Evolutionary conservation across 805 yeast species (phyloP), one percentile per base, ranked within the genome.

Genomic region (Metschnikowia cerradonensis): DNA sequence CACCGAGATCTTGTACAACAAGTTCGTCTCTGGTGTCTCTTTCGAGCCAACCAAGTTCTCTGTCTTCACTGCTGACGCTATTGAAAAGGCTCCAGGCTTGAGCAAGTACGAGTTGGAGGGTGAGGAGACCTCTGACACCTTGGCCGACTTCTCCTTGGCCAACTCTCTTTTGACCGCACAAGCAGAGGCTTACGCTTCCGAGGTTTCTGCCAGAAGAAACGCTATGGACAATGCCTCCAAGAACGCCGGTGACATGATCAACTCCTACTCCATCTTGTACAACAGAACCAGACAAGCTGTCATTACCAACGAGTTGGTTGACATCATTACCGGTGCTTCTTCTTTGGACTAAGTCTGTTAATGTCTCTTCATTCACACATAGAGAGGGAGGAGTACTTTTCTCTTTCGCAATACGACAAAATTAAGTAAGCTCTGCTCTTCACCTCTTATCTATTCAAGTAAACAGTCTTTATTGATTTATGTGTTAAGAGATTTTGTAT

Each of bases 161-260:
- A 91, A 89, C 82, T 82, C 90, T 66, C 80, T 92, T 65, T 82
- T 86, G 71, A 76, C 91, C 66, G 97, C 96, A 55, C 81, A 91
- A 81, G 92, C 97, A 59, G 97, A 94, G 72, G 98, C 97, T 75
- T 91, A 92, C 75, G 97, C 98, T 55, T 88, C 98, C 52, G 99
- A 92, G 81, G 82, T 91, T 61, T 86, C 95, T 59, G 97, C 99
- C 54, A 91, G 99, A 85, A 91, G 99, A 84, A 92, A 90, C 72
- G 98, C 99, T 63, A 92, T 92, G 99, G 99, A 92, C 78, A 94
- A 94, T 70, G 99, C 99, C 57, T 90, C 97, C 63, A 92, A 94
- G 94, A 92, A 92, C 72, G 99, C 99, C 58, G 96, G 96, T 78
- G 99, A 94, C 67, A 94, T 94, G 98, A 94, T 94, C 71, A 84